These are phyloP conservation scores for Suillus subluteus DNA, from an alignment of 768 basidiomycete species.

Conservation along the genomic window DNA sequence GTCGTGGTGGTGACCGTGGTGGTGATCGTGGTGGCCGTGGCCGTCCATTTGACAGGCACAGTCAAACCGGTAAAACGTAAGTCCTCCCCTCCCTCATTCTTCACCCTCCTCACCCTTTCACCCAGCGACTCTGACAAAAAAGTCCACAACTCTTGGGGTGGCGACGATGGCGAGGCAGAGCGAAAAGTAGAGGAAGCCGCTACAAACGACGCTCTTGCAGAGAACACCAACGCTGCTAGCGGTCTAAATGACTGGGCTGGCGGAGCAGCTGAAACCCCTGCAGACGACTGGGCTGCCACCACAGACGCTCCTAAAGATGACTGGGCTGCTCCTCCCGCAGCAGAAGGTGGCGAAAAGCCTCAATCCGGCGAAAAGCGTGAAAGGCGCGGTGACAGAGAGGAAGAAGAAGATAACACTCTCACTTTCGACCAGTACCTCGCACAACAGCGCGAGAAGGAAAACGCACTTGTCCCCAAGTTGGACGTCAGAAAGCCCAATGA, in stretches of 20 bases:
- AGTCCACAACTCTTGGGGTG: constrained; percentile 94
- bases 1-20: constrained; percentile 49
- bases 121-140: constrained; percentile 92
- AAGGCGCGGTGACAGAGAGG: constrained; percentile 60
- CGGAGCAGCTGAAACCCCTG: constrained; percentile 33
- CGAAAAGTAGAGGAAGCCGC: constrained; percentile 81
- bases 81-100: constrained; percentile 30
- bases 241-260: constrained; percentile 35
- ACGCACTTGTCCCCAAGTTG: constrained; percentile 69
- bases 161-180: constrained; percentile 85
- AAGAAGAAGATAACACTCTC: constrained; percentile 92
- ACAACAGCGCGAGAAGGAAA: constrained; percentile 69
- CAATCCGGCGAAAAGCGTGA: constrained; percentile 39
- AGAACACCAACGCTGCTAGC: constrained; percentile 32
- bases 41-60: constrained; percentile 85
- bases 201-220: constrained; percentile 66
- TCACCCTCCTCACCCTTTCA: constrained; percentile 17
- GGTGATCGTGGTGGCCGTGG: constrained; percentile 61
- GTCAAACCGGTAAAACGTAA: constrained; percentile 81
- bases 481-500: constrained; percentile 81
- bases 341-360: constrained; percentile 38
- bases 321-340: constrained; percentile 39
- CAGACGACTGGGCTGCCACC: constrained; percentile 42
- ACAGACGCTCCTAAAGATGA: constrained; percentile 38
- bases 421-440: constrained; percentile 93